Percentiles rank a stretch among this genome's conserved stretches.
Evolutionary conservation across 225 moss, liverwort and hornwort species (phyloP).

Genomic region (Asterella californica): DNA sequence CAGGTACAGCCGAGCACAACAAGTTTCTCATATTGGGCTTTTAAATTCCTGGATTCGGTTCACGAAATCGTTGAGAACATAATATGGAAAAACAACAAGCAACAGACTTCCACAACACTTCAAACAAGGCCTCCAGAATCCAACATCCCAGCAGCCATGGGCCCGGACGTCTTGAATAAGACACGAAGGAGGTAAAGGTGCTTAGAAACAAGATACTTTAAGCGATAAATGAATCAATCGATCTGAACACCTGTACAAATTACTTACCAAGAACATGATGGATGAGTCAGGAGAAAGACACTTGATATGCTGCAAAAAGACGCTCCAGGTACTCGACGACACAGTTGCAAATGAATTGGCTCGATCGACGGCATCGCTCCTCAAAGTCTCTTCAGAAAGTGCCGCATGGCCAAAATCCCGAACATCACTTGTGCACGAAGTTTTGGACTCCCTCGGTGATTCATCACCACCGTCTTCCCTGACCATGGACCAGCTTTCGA

Average conservation of each 20-base stretch:
- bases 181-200: not conserved
- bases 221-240: not conserved
- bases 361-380: constrained; percentile 25
- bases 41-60: not conserved
- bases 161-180: not conserved
- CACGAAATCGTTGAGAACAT: not conserved
- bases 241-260: not conserved
- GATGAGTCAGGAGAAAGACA: constrained; percentile 55
- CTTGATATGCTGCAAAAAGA: constrained; percentile 72
- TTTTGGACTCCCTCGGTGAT: not conserved
- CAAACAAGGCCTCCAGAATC: not conserved
- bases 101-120: not conserved
- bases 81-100: not conserved
- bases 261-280: constrained; percentile 72
- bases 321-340: constrained; percentile 61
- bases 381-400: not conserved
- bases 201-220: not conserved
- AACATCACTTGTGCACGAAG: not conserved
- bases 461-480: constrained; percentile 22
- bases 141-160: not conserved
- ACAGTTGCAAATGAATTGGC: constrained; percentile 26
- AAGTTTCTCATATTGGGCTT: not conserved
- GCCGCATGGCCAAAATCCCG: not conserved
- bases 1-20: not conserved
- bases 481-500: constrained; percentile 71